phyloP scores from a whole-genome alignment of 176 grass and related monocot species.

The Typha latifolia region DNA sequence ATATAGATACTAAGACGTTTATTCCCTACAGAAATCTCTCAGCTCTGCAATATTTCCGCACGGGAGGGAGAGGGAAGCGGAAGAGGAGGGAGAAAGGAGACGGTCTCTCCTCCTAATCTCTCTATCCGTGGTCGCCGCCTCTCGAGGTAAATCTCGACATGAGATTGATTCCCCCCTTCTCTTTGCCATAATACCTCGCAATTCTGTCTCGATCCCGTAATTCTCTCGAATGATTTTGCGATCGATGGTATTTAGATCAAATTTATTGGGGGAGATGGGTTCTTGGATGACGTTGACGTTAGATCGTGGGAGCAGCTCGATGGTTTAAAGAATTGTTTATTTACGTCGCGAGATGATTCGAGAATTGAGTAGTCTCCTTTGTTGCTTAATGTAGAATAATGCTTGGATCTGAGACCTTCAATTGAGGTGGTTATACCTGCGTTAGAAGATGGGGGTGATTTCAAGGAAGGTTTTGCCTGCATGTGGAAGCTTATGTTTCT shows the following conservation, averaged over 20 bases:
- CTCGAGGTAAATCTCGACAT: neutral
- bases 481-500: slow-evolving; percentile 72
- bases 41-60: neutral
- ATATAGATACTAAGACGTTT: too few species aligned
- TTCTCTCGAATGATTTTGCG: too few species aligned
- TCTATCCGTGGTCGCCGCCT: slow-evolving; percentile 1
- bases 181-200: too few species aligned
- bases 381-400: slow-evolving; percentile 7
- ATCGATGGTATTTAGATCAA: too few species aligned
- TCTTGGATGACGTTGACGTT: too few species aligned
- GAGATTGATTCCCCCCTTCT: too few species aligned
- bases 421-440: neutral
- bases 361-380: neutral
- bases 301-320: too few species aligned
- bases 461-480: slow-evolving; percentile 47
- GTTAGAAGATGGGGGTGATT: slow-evolving; percentile 39
- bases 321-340: neutral
- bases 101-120: neutral
- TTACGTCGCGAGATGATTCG: neutral
- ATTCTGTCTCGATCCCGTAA: too few species aligned
- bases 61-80: slow-evolving; percentile 7
- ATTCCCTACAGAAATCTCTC: neutral
- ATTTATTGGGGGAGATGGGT: too few species aligned
- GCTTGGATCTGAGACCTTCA: neutral
- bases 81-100: slow-evolving; percentile 24